phyloP scores from a whole-genome alignment of 2,329 filamentous ascomycete species.

The Myrmaecium sp. region DNA sequence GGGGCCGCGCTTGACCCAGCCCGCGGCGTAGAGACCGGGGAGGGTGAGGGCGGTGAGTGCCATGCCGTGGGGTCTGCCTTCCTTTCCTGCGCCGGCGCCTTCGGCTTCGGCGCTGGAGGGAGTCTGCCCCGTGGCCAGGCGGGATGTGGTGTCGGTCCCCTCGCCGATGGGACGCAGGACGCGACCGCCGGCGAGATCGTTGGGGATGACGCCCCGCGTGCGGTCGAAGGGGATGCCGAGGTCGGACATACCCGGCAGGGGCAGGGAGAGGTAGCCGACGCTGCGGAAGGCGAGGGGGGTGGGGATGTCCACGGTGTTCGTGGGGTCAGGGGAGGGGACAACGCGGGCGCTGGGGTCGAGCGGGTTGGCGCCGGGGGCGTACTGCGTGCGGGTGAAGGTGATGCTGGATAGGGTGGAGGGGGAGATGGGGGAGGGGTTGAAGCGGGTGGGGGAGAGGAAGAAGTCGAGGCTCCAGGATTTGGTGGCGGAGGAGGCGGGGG shows the following conservation, averaged over 20 bases:
- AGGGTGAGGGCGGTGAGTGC: slow-evolving; percentile 32
- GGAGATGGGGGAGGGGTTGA: slow-evolving; percentile 35
- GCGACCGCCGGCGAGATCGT: slow-evolving; percentile 66
- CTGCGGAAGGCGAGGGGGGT: slow-evolving; percentile 71
- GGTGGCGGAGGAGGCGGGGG: slow-evolving; percentile 28
- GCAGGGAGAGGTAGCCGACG: slow-evolving; percentile 80
- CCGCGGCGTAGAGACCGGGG: slow-evolving; percentile 75
- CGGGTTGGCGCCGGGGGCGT: slow-evolving; percentile 19
- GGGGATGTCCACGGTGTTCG: slow-evolving; percentile 39
- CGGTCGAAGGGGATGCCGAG: slow-evolving; percentile 66
- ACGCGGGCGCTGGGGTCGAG: slow-evolving; percentile 36
- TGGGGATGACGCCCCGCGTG: slow-evolving; percentile 57
- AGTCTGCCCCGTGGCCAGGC: too few relatives aligned
- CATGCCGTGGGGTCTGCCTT: too few relatives aligned
- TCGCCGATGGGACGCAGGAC: slow-evolving; percentile 39
- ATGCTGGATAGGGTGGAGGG: slow-evolving; percentile 43
- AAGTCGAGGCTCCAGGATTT: slow-evolving; percentile 78
- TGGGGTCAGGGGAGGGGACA: slow-evolving; percentile 21
- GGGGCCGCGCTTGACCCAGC: slow-evolving; percentile 90
- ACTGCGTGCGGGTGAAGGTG: slow-evolving; percentile 42
- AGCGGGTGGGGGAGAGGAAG: slow-evolving; percentile 59
- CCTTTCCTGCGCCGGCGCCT: slow-evolving; percentile 20
- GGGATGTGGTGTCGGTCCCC: slow-evolving; percentile 7
- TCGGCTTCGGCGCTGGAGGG: not conserved
- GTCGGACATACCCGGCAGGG: slow-evolving; percentile 56